Conservation (phyloP, 2,329 filamentous ascomycete genomes). For the Dactylellina leptospora region DNA sequence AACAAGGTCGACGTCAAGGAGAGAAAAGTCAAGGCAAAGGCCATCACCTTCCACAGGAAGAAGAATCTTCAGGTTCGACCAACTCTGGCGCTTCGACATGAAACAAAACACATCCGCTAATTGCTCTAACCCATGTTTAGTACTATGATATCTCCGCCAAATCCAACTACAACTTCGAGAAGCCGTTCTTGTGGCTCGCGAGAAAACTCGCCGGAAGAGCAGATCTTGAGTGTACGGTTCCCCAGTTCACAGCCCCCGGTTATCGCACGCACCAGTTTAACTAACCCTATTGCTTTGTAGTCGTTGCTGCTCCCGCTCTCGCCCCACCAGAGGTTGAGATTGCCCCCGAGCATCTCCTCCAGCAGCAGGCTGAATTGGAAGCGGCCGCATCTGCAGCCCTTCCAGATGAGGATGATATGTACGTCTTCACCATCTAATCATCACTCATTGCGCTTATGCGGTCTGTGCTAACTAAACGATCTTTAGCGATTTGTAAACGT, state of each 20-base stretch:
- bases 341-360: constrained; percentile 79
- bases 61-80: constrained; percentile 83
- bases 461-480: not conserved
- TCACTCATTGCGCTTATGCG: not conserved
- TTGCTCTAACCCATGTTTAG: constrained; percentile 54
- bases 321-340: constrained; percentile 92
- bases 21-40: constrained; percentile 99
- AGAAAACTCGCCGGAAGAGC: constrained; percentile 98
- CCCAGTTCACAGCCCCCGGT: constrained; percentile 54
- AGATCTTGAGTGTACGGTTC: constrained; percentile 71
- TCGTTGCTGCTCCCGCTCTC: constrained; percentile 92
- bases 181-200: constrained; percentile 99
- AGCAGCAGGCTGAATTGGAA: constrained; percentile 90
- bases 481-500: constrained; percentile 56
- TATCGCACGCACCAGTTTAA: not conserved
- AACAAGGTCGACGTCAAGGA: constrained; percentile 99
- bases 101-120: not conserved
- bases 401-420: constrained; percentile 89
- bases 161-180: constrained; percentile 99
- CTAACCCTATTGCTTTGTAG: constrained; percentile 61
- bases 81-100: not conserved
- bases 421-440: constrained; percentile 35
- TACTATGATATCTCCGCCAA: constrained; percentile 99
- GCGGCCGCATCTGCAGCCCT: constrained; percentile 82
- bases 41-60: constrained; percentile 99